Percentiles rank a stretch among this genome's conserved stretches.
Evolutionary conservation across 164 flowering plant species (phyloP).

Genomic region (Magnolia kwangsiensis): DNA sequence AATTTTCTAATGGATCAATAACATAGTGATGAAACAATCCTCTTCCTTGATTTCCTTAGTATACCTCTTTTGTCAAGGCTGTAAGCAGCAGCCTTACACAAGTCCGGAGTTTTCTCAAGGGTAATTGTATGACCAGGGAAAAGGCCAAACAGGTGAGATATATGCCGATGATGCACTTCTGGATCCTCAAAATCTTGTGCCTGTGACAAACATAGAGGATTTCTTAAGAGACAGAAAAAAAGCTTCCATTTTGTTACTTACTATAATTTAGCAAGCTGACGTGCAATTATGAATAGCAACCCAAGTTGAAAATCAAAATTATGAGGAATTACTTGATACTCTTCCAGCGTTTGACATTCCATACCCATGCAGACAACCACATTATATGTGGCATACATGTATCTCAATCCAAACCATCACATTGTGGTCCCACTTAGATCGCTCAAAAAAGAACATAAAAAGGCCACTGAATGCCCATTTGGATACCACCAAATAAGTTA

Average conservation of each 20-base stretch:
- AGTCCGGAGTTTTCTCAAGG: slow-evolving; percentile 64
- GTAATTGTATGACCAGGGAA: slow-evolving; percentile 88
- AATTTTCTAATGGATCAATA: no score
- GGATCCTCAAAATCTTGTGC: slow-evolving; percentile 88
- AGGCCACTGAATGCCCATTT: no score
- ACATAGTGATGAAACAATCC: no score
- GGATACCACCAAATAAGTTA: no score
- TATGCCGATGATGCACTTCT: slow-evolving; percentile 78
- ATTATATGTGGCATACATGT: neutral
- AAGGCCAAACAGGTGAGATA: slow-evolving; percentile 88
- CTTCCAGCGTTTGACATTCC: neutral
- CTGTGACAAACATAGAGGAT: slow-evolving; percentile 30
- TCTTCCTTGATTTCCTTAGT: slow-evolving; percentile 1
- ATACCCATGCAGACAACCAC: neutral
- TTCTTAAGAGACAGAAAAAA: neutral
- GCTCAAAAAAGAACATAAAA: no score
- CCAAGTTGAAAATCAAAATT: neutral
- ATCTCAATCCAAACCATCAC: neutral
- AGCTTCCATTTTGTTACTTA: neutral
- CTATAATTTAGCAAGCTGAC: neutral
- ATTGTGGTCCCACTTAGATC: neutral
- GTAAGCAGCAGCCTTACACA: slow-evolving; percentile 75
- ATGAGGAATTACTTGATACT: neutral
- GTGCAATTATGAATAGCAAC: neutral
- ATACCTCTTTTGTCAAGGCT: slow-evolving; percentile 79